Evolutionary conservation across 176 grass and related monocot species (phyloP), one percentile per base, ranked within the genome.

Genomic region (Leersia perrieri): DNA sequence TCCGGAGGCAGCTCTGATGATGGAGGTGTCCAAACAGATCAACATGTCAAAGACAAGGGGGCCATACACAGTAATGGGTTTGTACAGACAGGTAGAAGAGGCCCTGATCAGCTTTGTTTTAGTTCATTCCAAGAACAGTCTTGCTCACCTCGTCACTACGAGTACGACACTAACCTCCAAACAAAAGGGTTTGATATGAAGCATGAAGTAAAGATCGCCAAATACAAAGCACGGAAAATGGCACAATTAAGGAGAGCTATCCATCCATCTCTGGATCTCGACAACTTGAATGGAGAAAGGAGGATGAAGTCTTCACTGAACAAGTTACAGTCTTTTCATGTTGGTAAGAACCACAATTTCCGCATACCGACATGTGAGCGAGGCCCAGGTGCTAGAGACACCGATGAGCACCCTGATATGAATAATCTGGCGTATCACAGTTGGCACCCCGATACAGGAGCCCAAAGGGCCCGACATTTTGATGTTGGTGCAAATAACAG

Each of bases 271-370:
- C 77, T 88, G 31, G 89, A 82, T 73, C 58, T 85, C 4, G 89
- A 85, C 68, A 82, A 83, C 72, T 35, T 35, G 40, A 55, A 76
- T 29, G 80, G 79, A 76, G 65, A 10, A 65, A 71, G 38, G 40
- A 63, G 69, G 32, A 44, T 40, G 68, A 91, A 91, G 33, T 66
- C 82, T 73, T 73, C 82, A 25, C 49, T 88, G 44, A 87, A 47
- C 32, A 95, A 95, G 70, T 39, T 97, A 10, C 60, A 97, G 34
- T 97, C 94, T 45, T 97, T 97, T 41, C 94, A 97, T 87, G 36
- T 97, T 0, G 88, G 91, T 28, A 97, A 90, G 67, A 89, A 91
- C 51, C 82, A 93, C 82, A 93, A 76, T 87, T 97, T 93, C 61
- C 83, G 80, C 16, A 53, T 92, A 14, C 90, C 93, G 0, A 76